Evolutionary conservation across 176 grass and related monocot species (phyloP).

Genomic region (Hsuehochloa calcarea): DNA sequence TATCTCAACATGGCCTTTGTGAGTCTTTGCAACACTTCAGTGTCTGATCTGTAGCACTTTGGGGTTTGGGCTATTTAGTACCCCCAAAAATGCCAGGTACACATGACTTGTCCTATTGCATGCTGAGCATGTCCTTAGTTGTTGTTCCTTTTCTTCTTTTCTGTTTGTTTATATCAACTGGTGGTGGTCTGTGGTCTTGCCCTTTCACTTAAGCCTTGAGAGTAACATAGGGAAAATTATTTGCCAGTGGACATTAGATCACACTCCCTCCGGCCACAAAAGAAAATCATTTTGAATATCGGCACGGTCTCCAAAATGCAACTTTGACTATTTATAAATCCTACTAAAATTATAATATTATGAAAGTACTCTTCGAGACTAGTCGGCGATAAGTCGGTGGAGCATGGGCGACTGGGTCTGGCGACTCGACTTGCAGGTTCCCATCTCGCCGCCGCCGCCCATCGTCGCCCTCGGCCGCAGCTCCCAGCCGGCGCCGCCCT

Average conservation of each 20-base stretch:
- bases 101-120: neutral
- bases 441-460: no score
- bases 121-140: neutral
- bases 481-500: no score
- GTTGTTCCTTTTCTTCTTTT: neutral
- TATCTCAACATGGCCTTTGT: slow-evolving; percentile 20
- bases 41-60: slow-evolving; percentile 42
- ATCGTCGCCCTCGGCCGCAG: no score
- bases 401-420: no score
- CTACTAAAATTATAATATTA: no score
- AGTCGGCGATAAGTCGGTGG: no score
- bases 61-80: slow-evolving; percentile 34
- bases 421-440: no score
- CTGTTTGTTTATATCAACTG: neutral
- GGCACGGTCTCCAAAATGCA: no score
- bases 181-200: neutral
- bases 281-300: no score
- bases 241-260: neutral
- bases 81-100: slow-evolving; percentile 37
- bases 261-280: neutral
- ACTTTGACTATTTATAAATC: no score
- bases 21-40: slow-evolving; percentile 32
- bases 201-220: neutral
- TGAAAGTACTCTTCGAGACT: no score
- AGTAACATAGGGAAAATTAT: neutral